Evolutionary conservation across 441 rosid genomes (phyloP).

Genomic region (Euphorbia schlechtendalii): DNA sequence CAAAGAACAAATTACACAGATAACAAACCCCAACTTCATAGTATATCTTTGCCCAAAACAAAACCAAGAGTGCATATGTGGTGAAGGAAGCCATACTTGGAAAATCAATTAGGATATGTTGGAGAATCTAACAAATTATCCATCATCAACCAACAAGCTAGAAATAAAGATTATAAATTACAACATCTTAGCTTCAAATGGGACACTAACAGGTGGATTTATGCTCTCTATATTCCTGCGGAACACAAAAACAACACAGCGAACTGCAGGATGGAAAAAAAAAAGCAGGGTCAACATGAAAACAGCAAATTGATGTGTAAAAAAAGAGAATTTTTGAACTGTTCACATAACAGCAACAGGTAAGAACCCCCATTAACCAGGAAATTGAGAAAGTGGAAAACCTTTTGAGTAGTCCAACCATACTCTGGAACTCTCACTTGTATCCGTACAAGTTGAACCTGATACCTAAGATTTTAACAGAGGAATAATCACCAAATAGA

Average conservation of each 20-base stretch:
- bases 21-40: conserved; percentile 52
- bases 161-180: not conserved
- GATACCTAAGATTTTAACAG: too few species aligned
- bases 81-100: conserved; percentile 94
- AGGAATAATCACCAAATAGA: not conserved
- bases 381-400: conserved; percentile 87
- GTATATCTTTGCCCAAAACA: conserved; percentile 96
- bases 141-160: conserved; percentile 14
- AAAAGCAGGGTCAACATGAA: conserved; percentile 7
- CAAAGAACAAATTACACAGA: not conserved
- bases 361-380: conserved; percentile 73
- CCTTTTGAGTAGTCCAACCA: conserved; percentile 96
- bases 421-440: conserved; percentile 87
- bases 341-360: not conserved
- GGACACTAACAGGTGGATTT: conserved; percentile 45
- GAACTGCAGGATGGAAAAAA: conserved; percentile 33
- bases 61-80: conserved; percentile 75
- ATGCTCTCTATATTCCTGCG: conserved; percentile 54
- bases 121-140: conserved; percentile 44
- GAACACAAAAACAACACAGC: conserved; percentile 54
- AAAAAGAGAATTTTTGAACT: not conserved
- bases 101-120: conserved; percentile 72
- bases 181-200: not conserved
- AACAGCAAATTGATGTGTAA: not conserved
- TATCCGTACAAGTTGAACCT: conserved; percentile 83